These are phyloP conservation scores for Lentinula guzmanii DNA, from an alignment of 768 basidiomycete species.

Conservation along the genomic window DNA sequence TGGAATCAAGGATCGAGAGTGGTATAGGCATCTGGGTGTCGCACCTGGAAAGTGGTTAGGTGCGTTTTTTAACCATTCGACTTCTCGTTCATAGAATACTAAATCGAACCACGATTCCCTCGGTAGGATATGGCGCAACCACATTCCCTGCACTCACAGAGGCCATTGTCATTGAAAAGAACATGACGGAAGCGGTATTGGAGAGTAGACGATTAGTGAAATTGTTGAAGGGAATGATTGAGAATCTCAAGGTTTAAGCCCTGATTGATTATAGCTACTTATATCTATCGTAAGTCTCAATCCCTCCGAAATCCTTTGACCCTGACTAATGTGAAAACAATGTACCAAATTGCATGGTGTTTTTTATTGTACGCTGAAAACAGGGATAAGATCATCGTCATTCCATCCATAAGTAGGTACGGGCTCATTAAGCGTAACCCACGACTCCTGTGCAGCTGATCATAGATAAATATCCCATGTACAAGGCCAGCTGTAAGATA, in stretches of 20 bases:
- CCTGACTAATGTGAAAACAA: too few relatives aligned
- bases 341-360: too few relatives aligned
- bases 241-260: conserved; percentile 8
- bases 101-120: neutral
- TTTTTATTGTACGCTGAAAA: too few relatives aligned
- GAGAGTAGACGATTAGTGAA: conserved; percentile 53
- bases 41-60: conserved; percentile 8
- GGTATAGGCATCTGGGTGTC: conserved; percentile 37
- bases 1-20: conserved; percentile 76
- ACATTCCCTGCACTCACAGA: conserved; percentile 80
- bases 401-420: too few relatives aligned
- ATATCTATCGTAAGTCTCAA: neutral
- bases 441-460: too few relatives aligned
- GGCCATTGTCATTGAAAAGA: conserved; percentile 64
- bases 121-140: conserved; percentile 74
- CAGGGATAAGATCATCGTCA: too few relatives aligned
- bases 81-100: neutral
- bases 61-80: neutral
- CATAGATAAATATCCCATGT: too few relatives aligned
- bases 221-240: conserved; percentile 48
- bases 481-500: too few relatives aligned
- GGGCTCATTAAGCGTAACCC: too few relatives aligned
- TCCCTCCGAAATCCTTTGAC: too few relatives aligned
- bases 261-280: too few relatives aligned
- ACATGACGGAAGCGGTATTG: conserved; percentile 48